phyloP scores from a whole-genome alignment of 345 rosid genomes.

The Eucalyptus tenuipes region DNA sequence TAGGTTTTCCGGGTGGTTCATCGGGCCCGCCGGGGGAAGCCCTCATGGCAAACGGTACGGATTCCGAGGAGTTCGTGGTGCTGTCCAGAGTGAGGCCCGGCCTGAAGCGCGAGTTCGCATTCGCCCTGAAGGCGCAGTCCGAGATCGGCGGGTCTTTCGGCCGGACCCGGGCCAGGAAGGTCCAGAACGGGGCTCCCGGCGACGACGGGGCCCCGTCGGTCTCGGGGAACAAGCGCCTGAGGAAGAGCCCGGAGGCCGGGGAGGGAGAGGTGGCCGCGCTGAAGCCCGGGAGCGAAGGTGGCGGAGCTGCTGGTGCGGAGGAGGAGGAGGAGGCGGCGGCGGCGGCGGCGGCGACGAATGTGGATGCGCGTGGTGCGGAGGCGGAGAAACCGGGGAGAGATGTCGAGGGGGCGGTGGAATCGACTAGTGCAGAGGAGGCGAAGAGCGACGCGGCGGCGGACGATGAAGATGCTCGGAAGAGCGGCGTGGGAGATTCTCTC shows the following conservation, averaged over 20 bases:
- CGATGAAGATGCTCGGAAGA: slow-evolving; percentile 23
- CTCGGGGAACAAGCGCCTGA: slow-evolving; percentile 13
- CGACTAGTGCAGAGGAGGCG: slow-evolving; percentile 42
- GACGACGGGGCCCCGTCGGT: not conserved
- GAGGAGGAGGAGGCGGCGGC: too few species aligned
- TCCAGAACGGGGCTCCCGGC: not conserved
- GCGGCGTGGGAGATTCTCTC: not conserved
- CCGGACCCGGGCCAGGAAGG: slow-evolving; percentile 52
- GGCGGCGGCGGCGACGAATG: not conserved
- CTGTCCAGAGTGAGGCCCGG: slow-evolving; percentile 60
- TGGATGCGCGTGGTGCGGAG: not conserved
- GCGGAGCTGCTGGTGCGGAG: not conserved
- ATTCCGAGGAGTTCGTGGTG: slow-evolving; percentile 34
- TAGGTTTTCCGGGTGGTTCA: not conserved
- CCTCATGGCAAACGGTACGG: slow-evolving; percentile 47
- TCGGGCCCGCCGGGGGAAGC: not conserved
- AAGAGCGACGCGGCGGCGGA: slow-evolving; percentile 71
- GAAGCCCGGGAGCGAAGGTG: not conserved
- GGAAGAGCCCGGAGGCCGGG: slow-evolving; percentile 1
- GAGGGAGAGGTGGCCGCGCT: not conserved
- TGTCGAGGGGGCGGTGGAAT: slow-evolving; percentile 6
- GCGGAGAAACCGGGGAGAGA: not conserved
- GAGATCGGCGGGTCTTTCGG: slow-evolving; percentile 81
- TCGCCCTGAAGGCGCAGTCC: slow-evolving; percentile 62
- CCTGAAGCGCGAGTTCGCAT: slow-evolving; percentile 76